phyloP scores from a whole-genome alignment of 306 rosid genomes.

The Comarum palustre region DNA sequence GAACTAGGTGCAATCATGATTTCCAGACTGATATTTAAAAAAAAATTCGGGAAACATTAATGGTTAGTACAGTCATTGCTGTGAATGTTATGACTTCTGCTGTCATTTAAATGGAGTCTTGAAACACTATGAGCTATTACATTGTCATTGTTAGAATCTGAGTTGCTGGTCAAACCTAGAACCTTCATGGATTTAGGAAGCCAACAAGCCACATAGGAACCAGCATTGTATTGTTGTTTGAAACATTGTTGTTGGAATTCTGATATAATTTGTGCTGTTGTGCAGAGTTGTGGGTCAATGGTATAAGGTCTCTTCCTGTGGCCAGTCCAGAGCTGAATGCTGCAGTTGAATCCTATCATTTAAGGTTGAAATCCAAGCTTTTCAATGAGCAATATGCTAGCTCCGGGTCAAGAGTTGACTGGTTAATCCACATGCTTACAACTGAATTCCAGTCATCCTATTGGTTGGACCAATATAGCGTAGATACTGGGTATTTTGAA shows the following conservation, averaged over 20 bases:
- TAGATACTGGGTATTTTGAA: constrained; percentile 59
- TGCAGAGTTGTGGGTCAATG: constrained; percentile 65
- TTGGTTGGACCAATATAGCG: constrained; percentile 70
- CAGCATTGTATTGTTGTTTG: constrained; percentile 13
- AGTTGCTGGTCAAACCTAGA: neutral
- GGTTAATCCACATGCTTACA: constrained; percentile 65
- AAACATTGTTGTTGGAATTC: constrained; percentile 13
- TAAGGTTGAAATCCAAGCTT: constrained; percentile 59
- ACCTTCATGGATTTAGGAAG: neutral
- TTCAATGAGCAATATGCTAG: constrained; percentile 44
- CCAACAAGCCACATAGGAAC: neutral
- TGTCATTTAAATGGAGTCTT: neutral
- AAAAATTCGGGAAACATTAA: too few species aligned
- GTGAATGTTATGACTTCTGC: constrained; percentile 2
- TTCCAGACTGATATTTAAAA: too few species aligned
- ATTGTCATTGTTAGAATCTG: neutral
- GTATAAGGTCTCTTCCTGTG: constrained; percentile 54
- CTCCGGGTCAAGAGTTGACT: constrained; percentile 61
- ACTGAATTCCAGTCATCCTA: constrained; percentile 59
- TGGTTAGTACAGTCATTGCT: neutral
- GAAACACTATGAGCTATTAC: neutral
- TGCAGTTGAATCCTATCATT: constrained; percentile 66
- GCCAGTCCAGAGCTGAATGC: constrained; percentile 62
- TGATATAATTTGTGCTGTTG: constrained; percentile 27
- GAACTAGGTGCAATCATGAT: neutral